Evolutionary conservation across 164 flowering plant species (phyloP), one percentile per base, ranked within the genome.

Genomic region (Magnolia officinalis): DNA sequence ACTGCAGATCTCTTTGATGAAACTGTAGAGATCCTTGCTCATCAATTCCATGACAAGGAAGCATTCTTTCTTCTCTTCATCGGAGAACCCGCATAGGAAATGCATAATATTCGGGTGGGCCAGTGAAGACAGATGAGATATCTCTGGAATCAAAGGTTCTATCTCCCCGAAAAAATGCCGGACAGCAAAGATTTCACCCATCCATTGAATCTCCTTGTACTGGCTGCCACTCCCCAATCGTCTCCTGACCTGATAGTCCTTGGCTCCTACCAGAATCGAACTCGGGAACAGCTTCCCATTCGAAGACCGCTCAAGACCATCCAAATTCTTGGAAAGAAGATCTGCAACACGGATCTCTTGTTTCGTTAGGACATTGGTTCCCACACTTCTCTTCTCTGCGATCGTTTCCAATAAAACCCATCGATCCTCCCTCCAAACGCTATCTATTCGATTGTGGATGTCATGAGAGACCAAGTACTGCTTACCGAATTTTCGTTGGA

Each of bases 201-300:
- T 73, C 96, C 96, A 95, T 19, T 87, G 91, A 51, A 93, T 87
- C 79, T 91, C 98, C 83, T 89, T 95, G 70, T 79, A 89, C 77
- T 90, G 86, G 74, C 87, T 83, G 63, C 90, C 89, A 1, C 59
- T 84, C 8, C 94, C 98, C 49, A 95, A 69, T 11, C 99, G 70
- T 24, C 93, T 80, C 82, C 89, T 86, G 67, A 91, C 87, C 45
- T 85, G 88, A 58, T 88, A 93, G 76, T 92, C 97, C 77, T 87
- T 89, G 0, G 91, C 83, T 23, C 88, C 86, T 1, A 86, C 77
- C 37, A 95, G 76, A 18, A 85, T 81, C 4, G 90, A 86, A 68
- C 85, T 77, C 0, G 98, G 96, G 50, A 84, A 90, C 8, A 93
- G 84, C 76, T 82, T 85, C 10, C 79, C 81, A n/a, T 84, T 82